A percentile compares a stretch with the other conserved stretches of the same genome.
Evolutionary conservation across 169 alveolate species (phyloP).

Genomic region (Eimeria falciformis): DNA sequence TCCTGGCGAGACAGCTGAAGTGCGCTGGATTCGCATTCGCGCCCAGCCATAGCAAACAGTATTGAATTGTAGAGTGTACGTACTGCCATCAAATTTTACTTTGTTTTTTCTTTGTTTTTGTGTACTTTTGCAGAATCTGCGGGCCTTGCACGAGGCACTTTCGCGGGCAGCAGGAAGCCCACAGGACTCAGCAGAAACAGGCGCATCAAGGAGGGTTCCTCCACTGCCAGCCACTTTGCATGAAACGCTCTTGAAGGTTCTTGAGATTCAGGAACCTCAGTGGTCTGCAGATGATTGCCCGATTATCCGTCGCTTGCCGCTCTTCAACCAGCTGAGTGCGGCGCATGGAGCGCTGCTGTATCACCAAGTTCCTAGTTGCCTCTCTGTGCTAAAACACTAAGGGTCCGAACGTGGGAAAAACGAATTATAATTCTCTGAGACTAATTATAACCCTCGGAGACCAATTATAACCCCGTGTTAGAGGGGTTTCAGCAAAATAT

Average conservation of each 20-base stretch:
- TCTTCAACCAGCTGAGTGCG: slow-evolving; percentile 35
- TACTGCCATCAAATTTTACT: too few species aligned
- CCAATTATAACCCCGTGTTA: too few species aligned
- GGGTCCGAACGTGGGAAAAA: background rate
- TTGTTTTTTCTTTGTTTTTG: background rate
- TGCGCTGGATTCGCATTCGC: background rate
- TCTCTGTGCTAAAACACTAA: background rate
- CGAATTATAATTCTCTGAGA: too few species aligned
- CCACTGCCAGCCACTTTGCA: background rate
- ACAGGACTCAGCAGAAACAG: background rate
- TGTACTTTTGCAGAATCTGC: slow-evolving; percentile 4
- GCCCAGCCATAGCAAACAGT: too few species aligned
- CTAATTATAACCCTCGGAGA: too few species aligned
- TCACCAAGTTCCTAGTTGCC: background rate
- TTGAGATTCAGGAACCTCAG: slow-evolving; percentile 33
- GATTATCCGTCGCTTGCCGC: slow-evolving; percentile 25
- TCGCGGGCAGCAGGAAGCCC: slow-evolving; percentile 18
- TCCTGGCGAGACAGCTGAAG: slow-evolving; percentile 28
- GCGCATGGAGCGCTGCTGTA: background rate
- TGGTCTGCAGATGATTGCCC: slow-evolving; percentile 68
- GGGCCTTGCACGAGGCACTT: slow-evolving; percentile 43
- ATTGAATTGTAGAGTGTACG: too few species aligned
- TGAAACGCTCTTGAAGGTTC: background rate
- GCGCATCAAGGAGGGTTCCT: background rate
- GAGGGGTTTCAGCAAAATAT: too few species aligned